Conservation (phyloP, 257 asterid genomes). For the Lithospermum erythrorhizon region DNA sequence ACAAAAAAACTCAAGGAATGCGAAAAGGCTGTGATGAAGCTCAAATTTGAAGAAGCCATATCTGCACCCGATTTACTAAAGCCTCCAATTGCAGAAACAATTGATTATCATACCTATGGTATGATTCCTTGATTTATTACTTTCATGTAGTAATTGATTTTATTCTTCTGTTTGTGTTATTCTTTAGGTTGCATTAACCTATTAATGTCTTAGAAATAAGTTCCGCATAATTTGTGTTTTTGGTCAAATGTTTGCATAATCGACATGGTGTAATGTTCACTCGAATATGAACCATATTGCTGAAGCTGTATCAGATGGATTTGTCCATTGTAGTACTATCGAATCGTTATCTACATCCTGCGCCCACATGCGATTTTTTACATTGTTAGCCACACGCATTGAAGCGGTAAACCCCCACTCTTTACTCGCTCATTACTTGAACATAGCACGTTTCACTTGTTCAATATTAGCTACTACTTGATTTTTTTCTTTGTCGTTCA, state of each 20-base stretch:
- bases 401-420: no score
- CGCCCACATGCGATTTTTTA: no score
- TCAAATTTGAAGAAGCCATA: conserved; percentile 95
- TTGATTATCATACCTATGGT: conserved; percentile 87
- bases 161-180: not conserved
- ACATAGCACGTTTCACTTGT: no score
- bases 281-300: not conserved
- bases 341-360: no score
- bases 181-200: not conserved
- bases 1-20: conserved; percentile 88
- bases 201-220: not conserved
- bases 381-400: no score
- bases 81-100: conserved; percentile 64
- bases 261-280: not conserved
- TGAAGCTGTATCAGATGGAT: not conserved
- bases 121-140: conserved; percentile 16
- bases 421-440: no score
- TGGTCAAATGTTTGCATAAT: no score
- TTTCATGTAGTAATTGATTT: not conserved
- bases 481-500: no score
- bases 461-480: no score
- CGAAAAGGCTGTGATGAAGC: conserved; percentile 92
- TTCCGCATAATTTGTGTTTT: not conserved
- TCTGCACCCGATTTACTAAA: conserved; percentile 59
- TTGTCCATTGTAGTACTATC: not conserved